Conservation (phyloP, 768 basidiomycete genomes). For the Suillus ampliporus region DNA sequence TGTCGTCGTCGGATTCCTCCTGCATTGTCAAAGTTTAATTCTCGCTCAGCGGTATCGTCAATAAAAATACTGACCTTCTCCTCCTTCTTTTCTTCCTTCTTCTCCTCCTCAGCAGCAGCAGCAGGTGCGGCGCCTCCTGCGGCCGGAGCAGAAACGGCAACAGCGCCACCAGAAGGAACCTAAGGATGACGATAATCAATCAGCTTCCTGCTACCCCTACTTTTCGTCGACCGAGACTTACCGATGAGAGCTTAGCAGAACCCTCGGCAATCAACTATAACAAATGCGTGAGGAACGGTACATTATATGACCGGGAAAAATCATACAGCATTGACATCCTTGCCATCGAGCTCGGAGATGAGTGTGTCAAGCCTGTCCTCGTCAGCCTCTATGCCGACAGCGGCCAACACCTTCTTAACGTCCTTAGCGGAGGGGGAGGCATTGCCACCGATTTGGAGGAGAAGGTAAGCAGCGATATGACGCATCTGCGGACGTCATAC, state of each 20-base stretch:
- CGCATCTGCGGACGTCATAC: constrained; percentile 65
- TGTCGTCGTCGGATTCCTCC: constrained; percentile 97
- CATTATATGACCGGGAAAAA: neutral
- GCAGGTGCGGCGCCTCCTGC: constrained; percentile 53
- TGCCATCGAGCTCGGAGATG: constrained; percentile 89
- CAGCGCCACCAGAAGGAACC: constrained; percentile 94
- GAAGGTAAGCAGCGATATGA: constrained; percentile 94
- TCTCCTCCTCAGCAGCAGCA: constrained; percentile 69
- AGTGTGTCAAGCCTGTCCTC: constrained; percentile 80
- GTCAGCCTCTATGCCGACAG: constrained; percentile 91
- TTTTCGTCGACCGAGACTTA: constrained; percentile 42
- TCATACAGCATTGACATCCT: constrained; percentile 80
- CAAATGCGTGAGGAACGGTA: constrained; percentile 3
- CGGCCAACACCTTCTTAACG: constrained; percentile 83
- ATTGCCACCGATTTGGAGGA: constrained; percentile 95
- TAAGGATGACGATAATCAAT: constrained; percentile 30
- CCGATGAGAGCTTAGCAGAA: constrained; percentile 92
- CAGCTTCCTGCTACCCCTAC: constrained; percentile 1
- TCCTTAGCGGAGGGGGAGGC: constrained; percentile 83
- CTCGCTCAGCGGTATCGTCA: neutral
- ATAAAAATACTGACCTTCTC: constrained; percentile 67
- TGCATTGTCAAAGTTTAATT: constrained; percentile 35
- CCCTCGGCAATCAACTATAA: constrained; percentile 89
- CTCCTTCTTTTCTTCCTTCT: constrained; percentile 89
- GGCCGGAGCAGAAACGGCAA: constrained; percentile 51